Evolutionary conservation across 1,284 basidiomycete species (phyloP).

Genomic region (Ceraceosorus guamensis): DNA sequence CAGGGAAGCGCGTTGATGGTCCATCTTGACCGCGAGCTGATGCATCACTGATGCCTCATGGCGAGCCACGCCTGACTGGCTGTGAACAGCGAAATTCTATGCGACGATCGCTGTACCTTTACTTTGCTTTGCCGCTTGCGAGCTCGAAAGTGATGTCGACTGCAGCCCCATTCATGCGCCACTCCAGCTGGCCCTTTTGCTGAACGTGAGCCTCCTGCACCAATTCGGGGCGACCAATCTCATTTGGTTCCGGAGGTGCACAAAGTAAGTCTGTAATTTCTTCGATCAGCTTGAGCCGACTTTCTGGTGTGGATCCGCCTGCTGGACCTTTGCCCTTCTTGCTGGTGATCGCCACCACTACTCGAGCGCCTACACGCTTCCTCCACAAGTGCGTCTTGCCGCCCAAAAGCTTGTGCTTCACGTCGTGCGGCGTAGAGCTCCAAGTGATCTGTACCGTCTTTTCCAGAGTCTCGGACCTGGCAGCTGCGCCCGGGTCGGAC

Average conservation of each 20-base stretch:
- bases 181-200: neutral
- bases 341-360: slow-evolving; percentile 10
- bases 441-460: slow-evolving; percentile 39
- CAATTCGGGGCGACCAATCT: neutral
- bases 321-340: slow-evolving; percentile 14
- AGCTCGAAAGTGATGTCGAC: slow-evolving; percentile 2
- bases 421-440: slow-evolving; percentile 30
- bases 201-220: neutral
- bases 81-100: too few relatives aligned
- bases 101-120: too few relatives aligned
- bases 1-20: too few relatives aligned
- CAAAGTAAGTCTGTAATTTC: neutral
- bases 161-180: neutral
- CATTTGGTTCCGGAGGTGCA: neutral
- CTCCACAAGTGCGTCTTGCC: slow-evolving; percentile 22
- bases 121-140: neutral
- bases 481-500: neutral
- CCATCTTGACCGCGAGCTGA: too few relatives aligned
- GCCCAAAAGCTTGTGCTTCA: slow-evolving; percentile 29
- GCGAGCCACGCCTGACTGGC: too few relatives aligned
- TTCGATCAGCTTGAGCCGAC: neutral
- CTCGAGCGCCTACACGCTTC: slow-evolving; percentile 3
- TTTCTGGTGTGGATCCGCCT: neutral
- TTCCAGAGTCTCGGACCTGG: neutral
- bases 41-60: too few relatives aligned